phyloP scores from a whole-genome alignment of 2,329 filamentous ascomycete species.

The Penicillium aurantiogriseum region DNA sequence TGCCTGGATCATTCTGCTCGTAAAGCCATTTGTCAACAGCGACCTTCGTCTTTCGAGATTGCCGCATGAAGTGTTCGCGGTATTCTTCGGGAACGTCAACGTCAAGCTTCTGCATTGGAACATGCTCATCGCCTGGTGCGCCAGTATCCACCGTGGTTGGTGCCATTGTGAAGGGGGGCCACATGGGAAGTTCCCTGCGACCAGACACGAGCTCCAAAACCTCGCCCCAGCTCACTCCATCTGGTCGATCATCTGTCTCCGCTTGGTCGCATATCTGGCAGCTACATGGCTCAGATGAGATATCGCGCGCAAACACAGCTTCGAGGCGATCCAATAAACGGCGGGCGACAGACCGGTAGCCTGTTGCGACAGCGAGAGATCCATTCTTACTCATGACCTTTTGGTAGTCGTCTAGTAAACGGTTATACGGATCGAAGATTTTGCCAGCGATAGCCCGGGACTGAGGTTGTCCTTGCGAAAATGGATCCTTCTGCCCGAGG shows the following conservation, averaged over 20 bases:
- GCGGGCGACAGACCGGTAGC: conserved; percentile 90
- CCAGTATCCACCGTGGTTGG: conserved; percentile 57
- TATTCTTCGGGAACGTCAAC: conserved; percentile 94
- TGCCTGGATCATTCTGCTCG: conserved; percentile 70
- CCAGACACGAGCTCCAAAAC: conserved; percentile 91
- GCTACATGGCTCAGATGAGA: conserved; percentile 78
- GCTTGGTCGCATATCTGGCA: conserved; percentile 79
- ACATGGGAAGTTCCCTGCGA: conserved; percentile 76
- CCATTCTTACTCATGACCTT: conserved; percentile 78
- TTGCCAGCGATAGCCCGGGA: conserved; percentile 67
- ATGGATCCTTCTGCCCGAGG: conserved; percentile 53
- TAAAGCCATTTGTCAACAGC: conserved; percentile 88
- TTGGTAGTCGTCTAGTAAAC: conserved; percentile 80
- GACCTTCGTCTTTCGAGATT: conserved; percentile 88
- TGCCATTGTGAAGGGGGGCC: conserved; percentile 82
- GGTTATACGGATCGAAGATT: conserved; percentile 79
- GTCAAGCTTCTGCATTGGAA: conserved; percentile 75
- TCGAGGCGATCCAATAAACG: conserved; percentile 85
- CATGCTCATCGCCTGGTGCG: conserved; percentile 53
- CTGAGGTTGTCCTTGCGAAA: conserved; percentile 59
- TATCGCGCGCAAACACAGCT: conserved; percentile 88
- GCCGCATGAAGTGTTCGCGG: conserved; percentile 84
- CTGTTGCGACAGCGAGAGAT: conserved; percentile 90
- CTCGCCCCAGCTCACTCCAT: conserved; percentile 88
- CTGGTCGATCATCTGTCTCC: conserved; percentile 54